A percentile compares a stretch with the other conserved stretches of the same genome.
Conservation (phyloP, 371 early-diverging fungal species). For the Mucor piriformis region DNA sequence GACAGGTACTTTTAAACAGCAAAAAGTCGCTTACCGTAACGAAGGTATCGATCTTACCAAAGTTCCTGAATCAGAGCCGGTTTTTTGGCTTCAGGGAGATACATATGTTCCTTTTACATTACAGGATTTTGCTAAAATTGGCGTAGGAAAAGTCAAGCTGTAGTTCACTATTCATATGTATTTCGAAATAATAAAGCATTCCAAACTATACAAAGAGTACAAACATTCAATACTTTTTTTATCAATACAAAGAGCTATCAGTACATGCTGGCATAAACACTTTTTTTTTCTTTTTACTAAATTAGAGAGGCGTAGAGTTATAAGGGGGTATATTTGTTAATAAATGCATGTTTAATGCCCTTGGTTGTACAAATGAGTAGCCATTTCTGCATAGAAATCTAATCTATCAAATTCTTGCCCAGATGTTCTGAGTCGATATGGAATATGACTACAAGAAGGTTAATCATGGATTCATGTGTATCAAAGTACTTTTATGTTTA, state of each 20-base stretch:
- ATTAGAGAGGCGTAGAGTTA: too few species aligned
- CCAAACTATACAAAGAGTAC: too few species aligned
- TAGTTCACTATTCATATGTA: too few species aligned
- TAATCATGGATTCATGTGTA: too few species aligned
- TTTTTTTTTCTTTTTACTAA: too few species aligned
- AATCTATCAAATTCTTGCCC: slow-evolving; percentile 66
- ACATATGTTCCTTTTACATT: slow-evolving; percentile 51
- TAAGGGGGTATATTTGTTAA: too few species aligned
- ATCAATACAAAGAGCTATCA: too few species aligned
- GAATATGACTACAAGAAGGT: slow-evolving; percentile 16
- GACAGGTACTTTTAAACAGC: slow-evolving; percentile 63
- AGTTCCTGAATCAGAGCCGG: slow-evolving; percentile 37
- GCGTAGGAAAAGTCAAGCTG: slow-evolving; percentile 27
- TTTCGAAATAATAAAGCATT: too few species aligned
- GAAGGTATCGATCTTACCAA: slow-evolving; percentile 50
- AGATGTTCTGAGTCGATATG: slow-evolving; percentile 21
- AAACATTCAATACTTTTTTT: too few species aligned
- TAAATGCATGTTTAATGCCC: slow-evolving; percentile 31
- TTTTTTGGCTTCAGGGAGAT: slow-evolving; percentile 51
- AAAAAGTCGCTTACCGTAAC: slow-evolving; percentile 49
- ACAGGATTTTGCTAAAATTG: slow-evolving; percentile 25
- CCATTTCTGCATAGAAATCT: slow-evolving; percentile 78
- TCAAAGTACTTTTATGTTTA: slow-evolving; percentile 1
- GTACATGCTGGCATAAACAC: too few species aligned
- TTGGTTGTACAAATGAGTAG: slow-evolving; percentile 64